Evolutionary conservation across 1,139 yeast genomes (phyloP), one percentile per base, ranked within the genome.

Genomic region (Yamadazyma oceani): DNA sequence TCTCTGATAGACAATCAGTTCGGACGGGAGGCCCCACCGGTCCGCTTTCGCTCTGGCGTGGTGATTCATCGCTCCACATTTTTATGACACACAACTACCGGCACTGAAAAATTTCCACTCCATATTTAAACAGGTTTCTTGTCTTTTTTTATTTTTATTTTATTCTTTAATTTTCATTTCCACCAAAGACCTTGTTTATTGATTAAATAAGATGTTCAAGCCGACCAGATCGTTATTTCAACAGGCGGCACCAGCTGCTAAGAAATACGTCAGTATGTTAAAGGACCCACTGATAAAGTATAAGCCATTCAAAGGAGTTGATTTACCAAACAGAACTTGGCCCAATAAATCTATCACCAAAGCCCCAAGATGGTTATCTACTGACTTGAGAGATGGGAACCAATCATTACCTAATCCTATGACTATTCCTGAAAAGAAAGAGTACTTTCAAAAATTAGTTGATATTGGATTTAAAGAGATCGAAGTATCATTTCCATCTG

Each of bases 341-440:
- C 98, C 98, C 9, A 66, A 76, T 44, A 80, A 78, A 39, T 66
- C 80, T 27, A 73, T 92, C 50, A 77, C 78, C 37, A 82, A 82
- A 59, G 85, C 97, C 3, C 97, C 98, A 40, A 75, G 97, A 60
- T 92, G 97, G 97, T 76, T 92, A 39, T 85, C 96, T 7, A 92
- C 97, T 2, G 97, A 92, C 60, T 75, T 92, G 53, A 78, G 97
- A 62, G 98, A 92, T 60, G 98, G 98, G 40, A 92, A 92, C 69
- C 97, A 92, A 67, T 86, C 97, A 9, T 75, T 92, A 50, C 97
- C 97, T 8, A 97, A 92, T 64, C 97, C 97, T 37, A 92, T 92
- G 97, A 76, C 88, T 22, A 79, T 89, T 26, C 85, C 75, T 27
- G 96, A 92, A 62, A 92, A 92, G 68, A 87, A 87, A 61, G 85